phyloP scores from a whole-genome alignment of 2,329 filamentous ascomycete species.

The Nemania abortiva region DNA sequence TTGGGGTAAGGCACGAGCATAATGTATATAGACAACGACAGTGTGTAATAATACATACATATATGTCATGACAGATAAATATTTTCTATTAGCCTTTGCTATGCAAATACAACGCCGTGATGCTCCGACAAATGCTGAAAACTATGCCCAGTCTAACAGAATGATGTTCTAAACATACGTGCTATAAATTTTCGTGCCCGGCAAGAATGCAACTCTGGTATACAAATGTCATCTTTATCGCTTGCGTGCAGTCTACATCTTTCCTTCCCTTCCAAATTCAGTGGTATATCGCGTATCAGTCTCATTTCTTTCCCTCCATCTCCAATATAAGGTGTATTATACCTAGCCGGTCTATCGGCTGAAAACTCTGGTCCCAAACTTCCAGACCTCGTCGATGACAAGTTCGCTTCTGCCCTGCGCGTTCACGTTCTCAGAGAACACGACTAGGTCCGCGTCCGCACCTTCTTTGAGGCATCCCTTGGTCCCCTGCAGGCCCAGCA shows the following conservation, averaged over 20 bases:
- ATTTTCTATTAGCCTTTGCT: conserved; percentile 12
- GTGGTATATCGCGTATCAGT: conserved; percentile 17
- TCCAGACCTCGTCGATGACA: conserved; percentile 82
- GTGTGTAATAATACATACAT: conserved; percentile 12
- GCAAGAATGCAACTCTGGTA: conserved; percentile 15
- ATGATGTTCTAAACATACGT: conserved; percentile 8
- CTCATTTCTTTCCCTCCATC: not conserved
- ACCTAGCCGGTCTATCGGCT: conserved; percentile 34
- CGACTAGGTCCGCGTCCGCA: conserved; percentile 76
- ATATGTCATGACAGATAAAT: conserved; percentile 8
- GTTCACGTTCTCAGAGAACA: conserved; percentile 69
- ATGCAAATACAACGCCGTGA: conserved; percentile 22
- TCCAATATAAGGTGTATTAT: conserved; percentile 29
- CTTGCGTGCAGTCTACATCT: conserved; percentile 17
- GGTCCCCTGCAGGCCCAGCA: conserved; percentile 74
- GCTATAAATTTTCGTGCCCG: conserved; percentile 19
- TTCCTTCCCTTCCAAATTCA: not conserved
- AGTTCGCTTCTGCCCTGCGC: conserved; percentile 62
- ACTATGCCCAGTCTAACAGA: conserved; percentile 22
- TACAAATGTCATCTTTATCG: conserved; percentile 18
- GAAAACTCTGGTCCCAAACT: conserved; percentile 73
- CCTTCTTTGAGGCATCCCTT: conserved; percentile 76
- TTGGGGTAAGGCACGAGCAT: not conserved
- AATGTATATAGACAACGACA: not conserved
- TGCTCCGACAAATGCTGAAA: conserved; percentile 21